A percentile compares a stretch with the other conserved stretches of the same genome.
Conservation (phyloP, 192 early-diverging fungal species). For the Rhizoclosmatium sp. region DNA sequence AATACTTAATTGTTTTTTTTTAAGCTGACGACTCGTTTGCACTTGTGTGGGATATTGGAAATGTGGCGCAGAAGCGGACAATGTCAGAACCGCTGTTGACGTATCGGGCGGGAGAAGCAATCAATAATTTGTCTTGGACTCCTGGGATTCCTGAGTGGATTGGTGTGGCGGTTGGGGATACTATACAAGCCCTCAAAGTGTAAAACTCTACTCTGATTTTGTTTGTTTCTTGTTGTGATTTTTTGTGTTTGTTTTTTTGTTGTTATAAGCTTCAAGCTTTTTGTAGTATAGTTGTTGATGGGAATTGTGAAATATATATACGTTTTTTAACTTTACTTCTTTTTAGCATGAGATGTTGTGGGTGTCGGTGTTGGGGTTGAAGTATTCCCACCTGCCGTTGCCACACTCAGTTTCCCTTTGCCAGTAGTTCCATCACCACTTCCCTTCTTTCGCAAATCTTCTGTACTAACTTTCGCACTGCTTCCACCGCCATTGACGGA, state of each 20-base stretch:
- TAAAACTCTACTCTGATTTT: slow-evolving; percentile 42
- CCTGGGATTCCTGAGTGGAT: slow-evolving; percentile 83
- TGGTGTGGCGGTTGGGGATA: slow-evolving; percentile 83
- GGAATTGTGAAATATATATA: too few species aligned
- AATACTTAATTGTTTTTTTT: neutral
- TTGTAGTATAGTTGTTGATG: too few species aligned
- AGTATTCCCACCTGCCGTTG: neutral
- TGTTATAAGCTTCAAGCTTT: neutral
- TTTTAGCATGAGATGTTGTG: neutral
- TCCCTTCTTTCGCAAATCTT: neutral
- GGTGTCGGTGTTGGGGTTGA: neutral
- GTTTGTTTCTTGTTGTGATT: neutral
- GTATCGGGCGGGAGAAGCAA: slow-evolving; percentile 76
- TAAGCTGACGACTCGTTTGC: slow-evolving; percentile 89
- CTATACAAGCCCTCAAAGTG: slow-evolving; percentile 84
- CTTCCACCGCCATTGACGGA: neutral
- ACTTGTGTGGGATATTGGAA: slow-evolving; percentile 87
- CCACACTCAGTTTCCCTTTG: neutral
- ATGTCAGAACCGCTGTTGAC: slow-evolving; percentile 72
- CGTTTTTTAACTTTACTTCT: neutral
- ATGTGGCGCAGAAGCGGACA: neutral
- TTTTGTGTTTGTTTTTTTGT: slow-evolving; percentile 1
- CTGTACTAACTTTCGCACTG: neutral
- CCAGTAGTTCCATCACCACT: neutral
- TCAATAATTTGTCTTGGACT: slow-evolving; percentile 89